These are phyloP conservation scores for Neolentinus lepideus DNA, from an alignment of 1,284 basidiomycete species.

Conservation along the genomic window DNA sequence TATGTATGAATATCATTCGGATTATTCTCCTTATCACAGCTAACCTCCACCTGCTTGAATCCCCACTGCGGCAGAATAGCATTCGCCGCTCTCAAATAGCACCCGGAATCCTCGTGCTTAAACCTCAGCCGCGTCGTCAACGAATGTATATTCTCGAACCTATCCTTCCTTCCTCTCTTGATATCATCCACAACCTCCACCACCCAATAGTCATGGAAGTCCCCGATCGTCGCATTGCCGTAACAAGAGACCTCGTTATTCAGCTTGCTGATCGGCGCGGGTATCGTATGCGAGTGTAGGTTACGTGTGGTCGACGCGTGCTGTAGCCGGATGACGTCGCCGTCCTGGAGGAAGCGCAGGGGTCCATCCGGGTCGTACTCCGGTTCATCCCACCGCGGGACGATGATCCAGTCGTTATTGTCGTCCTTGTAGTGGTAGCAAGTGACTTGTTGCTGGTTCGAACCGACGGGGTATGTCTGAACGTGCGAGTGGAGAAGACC, in stretches of 20 bases:
- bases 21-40: constrained; percentile 87
- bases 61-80: constrained; percentile 94
- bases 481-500: constrained; percentile 95
- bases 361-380: constrained; percentile 57
- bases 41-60: constrained; percentile 98
- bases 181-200: constrained; percentile 94
- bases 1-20: constrained; percentile 82
- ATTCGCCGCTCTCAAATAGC: constrained; percentile 90
- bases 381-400: constrained; percentile 76
- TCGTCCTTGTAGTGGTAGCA: constrained; percentile 99
- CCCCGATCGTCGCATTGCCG: constrained; percentile 84
- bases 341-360: constrained; percentile 70
- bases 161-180: constrained; percentile 50
- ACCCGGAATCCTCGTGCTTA: constrained; percentile 71
- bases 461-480: constrained; percentile 92
- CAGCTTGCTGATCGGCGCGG: constrained; percentile 87
- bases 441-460: constrained; percentile 93
- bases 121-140: constrained; percentile 88
- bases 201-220: constrained; percentile 87
- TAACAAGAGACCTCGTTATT: constrained; percentile 93
- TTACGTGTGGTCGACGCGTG: constrained; percentile 84
- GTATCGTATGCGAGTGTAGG: constrained; percentile 87
- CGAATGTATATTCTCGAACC: constrained; percentile 73
- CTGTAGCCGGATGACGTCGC: constrained; percentile 76
- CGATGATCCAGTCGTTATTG: constrained; percentile 90